phyloP scores from a whole-genome alignment of 768 basidiomycete species.

The Harrya chromipes region DNA sequence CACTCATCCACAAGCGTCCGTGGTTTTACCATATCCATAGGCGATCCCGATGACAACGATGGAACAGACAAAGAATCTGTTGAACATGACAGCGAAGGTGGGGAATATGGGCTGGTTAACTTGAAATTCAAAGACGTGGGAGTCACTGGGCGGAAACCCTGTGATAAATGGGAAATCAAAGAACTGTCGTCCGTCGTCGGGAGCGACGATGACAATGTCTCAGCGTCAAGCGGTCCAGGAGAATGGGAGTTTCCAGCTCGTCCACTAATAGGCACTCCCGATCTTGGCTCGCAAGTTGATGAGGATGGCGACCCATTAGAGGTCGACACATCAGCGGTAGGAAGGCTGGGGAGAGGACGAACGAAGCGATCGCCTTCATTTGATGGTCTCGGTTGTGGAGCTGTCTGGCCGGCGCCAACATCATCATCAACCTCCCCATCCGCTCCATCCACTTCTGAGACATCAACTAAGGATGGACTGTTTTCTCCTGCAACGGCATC shows the following conservation, averaged over 20 bases:
- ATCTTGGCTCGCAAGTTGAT: slow-evolving; percentile 2
- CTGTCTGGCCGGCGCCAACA: not conserved
- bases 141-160: slow-evolving; percentile 32
- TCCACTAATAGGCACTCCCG: not conserved
- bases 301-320: slow-evolving; percentile 4
- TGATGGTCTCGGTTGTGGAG: slow-evolving; percentile 1
- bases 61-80: slow-evolving; percentile 59
- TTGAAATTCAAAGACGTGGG: slow-evolving; percentile 32
- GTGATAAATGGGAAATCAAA: slow-evolving; percentile 31
- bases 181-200: slow-evolving; percentile 31
- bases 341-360: slow-evolving; percentile 27
- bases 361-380: slow-evolving; percentile 15
- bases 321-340: slow-evolving; percentile 6
- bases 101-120: slow-evolving; percentile 26
- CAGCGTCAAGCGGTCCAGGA: slow-evolving; percentile 11
- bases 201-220: slow-evolving; percentile 25
- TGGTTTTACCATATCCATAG: slow-evolving; percentile 33
- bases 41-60: slow-evolving; percentile 46
- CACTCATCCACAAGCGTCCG: slow-evolving; percentile 35
- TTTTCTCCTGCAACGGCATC: slow-evolving; percentile 1
- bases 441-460: not conserved
- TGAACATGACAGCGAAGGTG: slow-evolving; percentile 55
- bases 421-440: not conserved
- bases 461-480: not conserved
- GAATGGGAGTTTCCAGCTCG: slow-evolving; percentile 3